phyloP scores from a whole-genome alignment of 495 filamentous ascomycete species.

The Aspergillus carlsbadensis region DNA sequence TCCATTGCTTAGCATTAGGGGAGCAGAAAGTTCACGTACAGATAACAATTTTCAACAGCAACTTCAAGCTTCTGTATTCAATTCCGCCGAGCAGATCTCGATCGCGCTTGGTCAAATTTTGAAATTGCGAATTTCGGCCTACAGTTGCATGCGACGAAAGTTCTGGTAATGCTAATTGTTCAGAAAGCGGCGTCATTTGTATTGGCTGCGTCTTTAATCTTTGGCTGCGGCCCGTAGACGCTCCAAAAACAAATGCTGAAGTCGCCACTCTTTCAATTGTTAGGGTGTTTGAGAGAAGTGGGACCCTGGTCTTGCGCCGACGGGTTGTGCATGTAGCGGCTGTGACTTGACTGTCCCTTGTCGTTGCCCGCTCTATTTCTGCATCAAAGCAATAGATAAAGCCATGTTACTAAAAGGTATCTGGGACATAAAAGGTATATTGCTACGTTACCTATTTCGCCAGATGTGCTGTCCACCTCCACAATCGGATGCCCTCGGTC shows the following conservation, averaged over 20 bases:
- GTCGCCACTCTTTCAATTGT: no score
- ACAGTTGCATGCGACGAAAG: constrained; percentile 53
- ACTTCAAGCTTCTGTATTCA: constrained; percentile 61
- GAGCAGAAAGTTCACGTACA: constrained; percentile 25
- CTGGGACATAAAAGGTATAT: no score
- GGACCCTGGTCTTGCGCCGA: no score
- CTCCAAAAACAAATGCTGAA: no score
- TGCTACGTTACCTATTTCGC: constrained; percentile 21
- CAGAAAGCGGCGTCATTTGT: constrained; percentile 27
- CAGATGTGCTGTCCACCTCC: constrained; percentile 18
- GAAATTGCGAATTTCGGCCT: constrained; percentile 76
- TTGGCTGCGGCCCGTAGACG: no score
- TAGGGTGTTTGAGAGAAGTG: no score
- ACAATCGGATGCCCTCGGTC: constrained; percentile 30
- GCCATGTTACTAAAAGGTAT: not conserved
- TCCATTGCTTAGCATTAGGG: no score
- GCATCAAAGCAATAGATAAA: not conserved
- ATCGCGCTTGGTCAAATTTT: constrained; percentile 60
- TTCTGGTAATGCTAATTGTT: constrained; percentile 28
- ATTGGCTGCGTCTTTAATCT: no score
- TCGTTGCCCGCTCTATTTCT: no score
- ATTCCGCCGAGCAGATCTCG: constrained; percentile 61
- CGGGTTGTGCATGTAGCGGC: no score
- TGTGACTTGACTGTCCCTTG: no score
- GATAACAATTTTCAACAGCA: constrained; percentile 53